Base-by-base conservation (phyloP, 1,139 yeast genomes). In the Debaryomyces coudertii region DNA sequence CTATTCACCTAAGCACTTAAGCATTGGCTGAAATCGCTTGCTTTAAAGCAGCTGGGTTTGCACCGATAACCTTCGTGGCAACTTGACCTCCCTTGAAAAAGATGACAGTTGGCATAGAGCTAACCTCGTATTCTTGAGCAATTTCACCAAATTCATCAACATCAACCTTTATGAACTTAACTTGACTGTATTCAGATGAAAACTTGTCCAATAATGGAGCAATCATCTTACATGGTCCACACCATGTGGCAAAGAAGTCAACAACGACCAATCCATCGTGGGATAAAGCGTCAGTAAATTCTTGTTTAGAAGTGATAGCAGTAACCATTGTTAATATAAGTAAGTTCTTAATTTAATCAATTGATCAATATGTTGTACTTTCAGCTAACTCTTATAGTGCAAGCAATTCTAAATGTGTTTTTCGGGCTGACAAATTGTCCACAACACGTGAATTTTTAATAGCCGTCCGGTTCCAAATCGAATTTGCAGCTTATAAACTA, bases 221-320 rank as follows among this genome's bases (percentile, higher is more conserved):
- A 66, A 90, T 83, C 61, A 87, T 87, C 67, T 86, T 87, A 73
- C 97, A 90, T 36, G 97, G 97, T 46, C 93, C 96, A 71, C 97
- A 90, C 97, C 97, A 90, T 43, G 86, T 80, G 44, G 96, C 97
- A 61, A 79, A 85, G 66, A 88, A 90, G 66, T 90, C 96, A 51
- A 89, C 86, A 31, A 88, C 95, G 54, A 88, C 82, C 65, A 85
- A 69, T 50, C 85, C 79, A 53, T 73, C 70, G 63, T 75, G 65
- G 46, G 70, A 56, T 57, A 86, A 75, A 53, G 83, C 85, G 48
- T 75, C 70, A 44, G 78, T 69, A 76, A 87, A 88, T 65, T 87
- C 90, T 52, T 77, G 78, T 52, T 71, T 71, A 50, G 80, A 63
- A 36, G 68, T 56, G 50, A 85, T 55, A 50, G 56, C 50, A 40